Conservation (phyloP, 2,329 filamentous ascomycete genomes). For the Metarhizium guizhouense region DNA sequence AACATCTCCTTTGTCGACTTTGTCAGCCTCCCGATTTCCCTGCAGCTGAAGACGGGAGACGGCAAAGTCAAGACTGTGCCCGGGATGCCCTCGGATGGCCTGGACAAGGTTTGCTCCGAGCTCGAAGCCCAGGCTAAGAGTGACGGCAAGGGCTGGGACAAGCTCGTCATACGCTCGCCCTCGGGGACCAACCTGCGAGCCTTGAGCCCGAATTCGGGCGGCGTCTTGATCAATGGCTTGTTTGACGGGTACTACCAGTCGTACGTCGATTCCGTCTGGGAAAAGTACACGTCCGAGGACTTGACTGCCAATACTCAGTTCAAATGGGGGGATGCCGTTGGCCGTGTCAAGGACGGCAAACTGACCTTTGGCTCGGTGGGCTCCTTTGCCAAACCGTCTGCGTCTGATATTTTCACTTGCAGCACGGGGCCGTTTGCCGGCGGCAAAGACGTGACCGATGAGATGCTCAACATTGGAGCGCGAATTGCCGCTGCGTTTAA, state of each 20-base stretch:
- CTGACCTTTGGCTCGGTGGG: slow-evolving; percentile 33
- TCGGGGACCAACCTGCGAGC: slow-evolving; percentile 35
- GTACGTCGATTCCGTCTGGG: slow-evolving; percentile 45
- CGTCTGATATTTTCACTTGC: slow-evolving; percentile 43
- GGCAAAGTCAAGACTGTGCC: slow-evolving; percentile 36
- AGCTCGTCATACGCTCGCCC: slow-evolving; percentile 35
- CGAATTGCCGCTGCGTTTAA: slow-evolving; percentile 71
- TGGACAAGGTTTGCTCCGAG: slow-evolving; percentile 33
- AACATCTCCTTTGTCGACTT: slow-evolving; percentile 74
- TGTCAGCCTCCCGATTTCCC: slow-evolving; percentile 53
- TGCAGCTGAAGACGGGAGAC: slow-evolving; percentile 39
- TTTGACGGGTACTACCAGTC: slow-evolving; percentile 41
- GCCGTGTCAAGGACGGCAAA: slow-evolving; percentile 27
- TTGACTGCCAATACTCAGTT: slow-evolving; percentile 47
- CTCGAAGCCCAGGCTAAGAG: slow-evolving; percentile 34
- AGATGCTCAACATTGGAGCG: slow-evolving; percentile 57
- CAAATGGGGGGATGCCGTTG: slow-evolving; percentile 38
- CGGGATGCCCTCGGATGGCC: slow-evolving; percentile 38
- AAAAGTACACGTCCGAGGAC: slow-evolving; percentile 32
- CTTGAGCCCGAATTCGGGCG: slow-evolving; percentile 43
- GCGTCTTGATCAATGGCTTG: slow-evolving; percentile 31
- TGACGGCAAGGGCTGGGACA: slow-evolving; percentile 43
- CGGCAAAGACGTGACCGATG: slow-evolving; percentile 29
- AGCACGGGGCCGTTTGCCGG: slow-evolving; percentile 47
- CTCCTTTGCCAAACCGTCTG: slow-evolving; percentile 39